These are phyloP conservation scores for Iris pallida DNA, from an alignment of 116 monocot genomes.

Conservation along the genomic window DNA sequence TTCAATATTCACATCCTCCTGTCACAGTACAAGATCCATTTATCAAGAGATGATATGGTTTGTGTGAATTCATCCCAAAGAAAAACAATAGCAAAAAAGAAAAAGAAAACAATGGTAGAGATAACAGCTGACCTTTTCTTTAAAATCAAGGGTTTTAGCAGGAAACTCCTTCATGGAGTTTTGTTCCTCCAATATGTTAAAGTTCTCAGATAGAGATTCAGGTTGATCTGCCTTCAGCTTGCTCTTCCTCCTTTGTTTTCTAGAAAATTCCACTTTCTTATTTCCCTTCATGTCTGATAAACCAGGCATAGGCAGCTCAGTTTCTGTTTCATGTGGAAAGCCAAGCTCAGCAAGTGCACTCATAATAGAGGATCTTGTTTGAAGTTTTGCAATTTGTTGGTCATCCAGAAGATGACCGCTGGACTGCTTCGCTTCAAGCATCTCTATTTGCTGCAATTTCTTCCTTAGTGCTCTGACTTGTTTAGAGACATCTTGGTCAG, in stretches of 20 bases:
- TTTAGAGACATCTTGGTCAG: conserved; percentile 51
- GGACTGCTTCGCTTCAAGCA: conserved; percentile 71
- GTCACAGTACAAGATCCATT: conserved; percentile 13
- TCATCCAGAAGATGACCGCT: conserved; percentile 78
- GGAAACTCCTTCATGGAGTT: conserved; percentile 16
- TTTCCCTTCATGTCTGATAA: conserved; percentile 42
- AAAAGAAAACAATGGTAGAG: neutral
- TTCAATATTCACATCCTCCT: conserved; percentile 29
- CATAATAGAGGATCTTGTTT: conserved; percentile 48
- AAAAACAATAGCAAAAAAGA: conserved; percentile 1
- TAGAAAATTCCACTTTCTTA: conserved; percentile 44
- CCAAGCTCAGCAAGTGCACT: conserved; percentile 71
- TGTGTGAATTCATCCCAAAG: neutral
- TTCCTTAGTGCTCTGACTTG: conserved; percentile 89
- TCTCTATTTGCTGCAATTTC: conserved; percentile 97
- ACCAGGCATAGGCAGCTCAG: conserved; percentile 12
- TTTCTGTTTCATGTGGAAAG: conserved; percentile 41
- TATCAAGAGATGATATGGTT: neutral
- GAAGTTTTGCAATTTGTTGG: conserved; percentile 86
- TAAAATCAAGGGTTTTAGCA: conserved; percentile 23
- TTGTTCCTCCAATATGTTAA: conserved; percentile 15
- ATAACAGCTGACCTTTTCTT: conserved; percentile 42
- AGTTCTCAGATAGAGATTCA: conserved; percentile 16
- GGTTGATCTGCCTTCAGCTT: conserved; percentile 39
- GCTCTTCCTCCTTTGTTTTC: conserved; percentile 59